Base-by-base conservation (phyloP, 176 grass and related monocot species). In the Lolium multiflorum region DNA sequence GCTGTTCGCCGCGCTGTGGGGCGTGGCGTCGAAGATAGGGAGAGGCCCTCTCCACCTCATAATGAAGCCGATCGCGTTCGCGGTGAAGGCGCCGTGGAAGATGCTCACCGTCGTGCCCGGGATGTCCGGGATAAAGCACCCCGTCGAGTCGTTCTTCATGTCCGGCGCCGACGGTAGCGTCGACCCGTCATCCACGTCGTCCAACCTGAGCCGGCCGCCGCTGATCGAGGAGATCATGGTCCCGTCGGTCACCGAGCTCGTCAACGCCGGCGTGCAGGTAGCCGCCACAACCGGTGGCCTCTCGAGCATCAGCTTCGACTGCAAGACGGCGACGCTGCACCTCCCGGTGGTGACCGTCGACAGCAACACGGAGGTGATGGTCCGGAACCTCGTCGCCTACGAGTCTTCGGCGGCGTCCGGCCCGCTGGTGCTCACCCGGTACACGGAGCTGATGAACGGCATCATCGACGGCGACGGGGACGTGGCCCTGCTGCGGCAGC, bases 401-500 rank as follows among this genome's bases (percentile, higher is more conserved):
- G 93, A 98, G 83, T 87, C 93, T 5, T 60, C 87, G 10, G 87
- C 87, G 20, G 93, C 89, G 49, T 74, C 82, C 0, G 95, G 93
- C 6, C 95, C 95, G 14, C 81, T 93, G 5, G 91, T 95, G 22
- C 87, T 98, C 9, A 84, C 93, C 0, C 47, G 93, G 84, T 98
- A 95, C 81, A 98, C 93, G 18, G 91, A 98, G 93, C 87, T 98
- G 70, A 95, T 98, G 93, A 95, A 98, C 80, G 93, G 95, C 11
- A 93, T 98, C 81, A 89, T 98, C 73, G 89, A 98, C 90, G 85
- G 82, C 4, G 93, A 90, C 85, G 89, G 87, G 26, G 95, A 98
- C 84, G 95, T 92, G 54, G 86, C 87, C n/a, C 37, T 89, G 79
- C 84, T 98, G 22, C 81, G 95, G 59, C 50, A 82, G 84, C 75